Conservation (phyloP, 495 filamentous ascomycete genomes). For the Pseudotulostoma volvatum region DNA sequence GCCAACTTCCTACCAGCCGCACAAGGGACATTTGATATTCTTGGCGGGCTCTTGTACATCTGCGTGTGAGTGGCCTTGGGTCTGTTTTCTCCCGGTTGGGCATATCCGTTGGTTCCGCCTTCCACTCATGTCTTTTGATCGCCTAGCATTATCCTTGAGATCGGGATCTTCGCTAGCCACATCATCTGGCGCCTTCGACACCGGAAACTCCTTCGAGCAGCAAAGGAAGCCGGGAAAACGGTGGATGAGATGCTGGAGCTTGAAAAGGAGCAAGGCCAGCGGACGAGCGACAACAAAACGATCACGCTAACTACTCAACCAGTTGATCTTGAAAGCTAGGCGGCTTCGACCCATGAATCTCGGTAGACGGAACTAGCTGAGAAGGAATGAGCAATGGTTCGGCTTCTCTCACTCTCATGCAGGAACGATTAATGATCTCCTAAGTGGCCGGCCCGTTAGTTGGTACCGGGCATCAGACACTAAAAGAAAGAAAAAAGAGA, state of each 20-base stretch:
- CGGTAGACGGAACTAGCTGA: too few relatives aligned
- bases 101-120: too few relatives aligned
- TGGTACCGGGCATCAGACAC: too few relatives aligned
- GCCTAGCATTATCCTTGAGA: conserved; percentile 43
- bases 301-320: background rate
- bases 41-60: conserved; percentile 56
- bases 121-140: too few relatives aligned
- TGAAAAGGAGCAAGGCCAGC: conserved; percentile 2
- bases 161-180: conserved; percentile 53
- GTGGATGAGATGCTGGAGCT: conserved; percentile 45
- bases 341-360: too few relatives aligned
- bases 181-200: conserved; percentile 50
- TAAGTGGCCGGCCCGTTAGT: too few relatives aligned
- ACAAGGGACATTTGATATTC: conserved; percentile 51
- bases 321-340: conserved; percentile 1
- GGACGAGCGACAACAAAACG: too few relatives aligned
- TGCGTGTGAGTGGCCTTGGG: conserved; percentile 40
- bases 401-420: too few relatives aligned
- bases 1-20: conserved; percentile 28
- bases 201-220: conserved; percentile 38
- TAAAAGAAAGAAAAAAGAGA: background rate
- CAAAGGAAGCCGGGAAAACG: conserved; percentile 37
- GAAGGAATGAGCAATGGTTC: too few relatives aligned
- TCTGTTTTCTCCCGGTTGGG: too few relatives aligned
- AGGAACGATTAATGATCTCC: too few relatives aligned